Evolutionary conservation across 1,284 basidiomycete genomes (phyloP).

Genomic region (Cutaneotrichosporon sp.): DNA sequence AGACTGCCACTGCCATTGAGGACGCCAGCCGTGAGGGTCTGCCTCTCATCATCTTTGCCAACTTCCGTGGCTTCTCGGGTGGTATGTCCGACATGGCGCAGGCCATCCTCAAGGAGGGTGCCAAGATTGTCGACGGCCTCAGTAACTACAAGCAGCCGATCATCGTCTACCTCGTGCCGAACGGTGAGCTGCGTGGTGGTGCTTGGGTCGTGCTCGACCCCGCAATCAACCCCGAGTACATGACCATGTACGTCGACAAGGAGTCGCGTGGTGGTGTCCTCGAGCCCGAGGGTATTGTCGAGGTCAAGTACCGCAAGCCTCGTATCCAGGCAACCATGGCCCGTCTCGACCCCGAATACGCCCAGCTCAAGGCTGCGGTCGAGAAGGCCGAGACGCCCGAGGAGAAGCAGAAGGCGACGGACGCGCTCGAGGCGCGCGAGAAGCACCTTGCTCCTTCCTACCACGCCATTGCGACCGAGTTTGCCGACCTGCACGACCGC

Average conservation of each 20-base stretch:
- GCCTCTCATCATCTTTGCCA: constrained; percentile 97
- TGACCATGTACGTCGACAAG: constrained; percentile 98
- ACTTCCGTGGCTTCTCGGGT: constrained; percentile 99
- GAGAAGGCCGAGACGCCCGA: constrained; percentile 68
- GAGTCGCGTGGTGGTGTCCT: constrained; percentile 94
- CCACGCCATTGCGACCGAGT: constrained; percentile 87
- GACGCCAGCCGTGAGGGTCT: constrained; percentile 97
- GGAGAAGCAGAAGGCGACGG: constrained; percentile 64
- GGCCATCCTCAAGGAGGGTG: constrained; percentile 87
- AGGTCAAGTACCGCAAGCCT: constrained; percentile 76
- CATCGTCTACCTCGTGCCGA: constrained; percentile 97
- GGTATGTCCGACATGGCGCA: constrained; percentile 67
- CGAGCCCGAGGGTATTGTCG: constrained; percentile 95
- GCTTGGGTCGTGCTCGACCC: constrained; percentile 99
- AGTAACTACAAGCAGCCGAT: constrained; percentile 97
- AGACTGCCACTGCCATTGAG: constrained; percentile 98
- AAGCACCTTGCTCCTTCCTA: constrained; percentile 80
- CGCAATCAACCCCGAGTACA: constrained; percentile 90
- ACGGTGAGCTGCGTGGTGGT: constrained; percentile 97
- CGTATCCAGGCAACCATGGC: constrained; percentile 90
- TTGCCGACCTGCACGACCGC: constrained; percentile 90
- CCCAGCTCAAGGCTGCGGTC: constrained; percentile 71
- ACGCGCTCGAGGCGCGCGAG: constrained; percentile 71
- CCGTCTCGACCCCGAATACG: constrained; percentile 81
- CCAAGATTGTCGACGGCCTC: constrained; percentile 97